These are phyloP conservation scores for Clitocybe nebularis DNA, from an alignment of 1,284 basidiomycete species.

Conservation along the genomic window DNA sequence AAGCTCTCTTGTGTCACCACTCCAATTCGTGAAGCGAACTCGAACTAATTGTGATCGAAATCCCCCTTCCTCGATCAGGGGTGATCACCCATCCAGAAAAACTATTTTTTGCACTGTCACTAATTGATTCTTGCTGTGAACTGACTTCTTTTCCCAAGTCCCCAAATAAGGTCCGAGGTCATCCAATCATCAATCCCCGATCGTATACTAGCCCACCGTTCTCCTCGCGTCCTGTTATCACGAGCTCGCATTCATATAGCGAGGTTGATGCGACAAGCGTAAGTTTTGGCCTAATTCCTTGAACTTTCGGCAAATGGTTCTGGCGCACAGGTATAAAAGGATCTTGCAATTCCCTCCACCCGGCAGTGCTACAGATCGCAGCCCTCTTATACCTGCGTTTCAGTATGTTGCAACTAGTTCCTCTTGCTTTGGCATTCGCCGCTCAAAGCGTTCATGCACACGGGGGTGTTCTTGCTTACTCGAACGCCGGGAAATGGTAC, in stretches of 20 bases:
- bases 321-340: not conserved
- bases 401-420: not conserved
- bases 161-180: not conserved
- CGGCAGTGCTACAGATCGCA: too few relatives aligned
- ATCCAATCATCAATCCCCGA: not conserved
- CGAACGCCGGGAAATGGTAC: conserved; percentile 44
- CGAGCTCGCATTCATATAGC: not conserved
- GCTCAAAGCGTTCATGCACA: conserved; percentile 31
- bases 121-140: not conserved
- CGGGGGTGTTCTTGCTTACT: conserved; percentile 53
- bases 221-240: not conserved
- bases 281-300: not conserved
- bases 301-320: not conserved
- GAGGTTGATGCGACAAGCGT: not conserved
- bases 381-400: not conserved
- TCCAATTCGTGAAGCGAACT: too few relatives aligned
- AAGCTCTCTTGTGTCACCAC: not conserved
- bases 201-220: not conserved
- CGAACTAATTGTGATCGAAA: too few relatives aligned
- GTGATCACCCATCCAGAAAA: not conserved
- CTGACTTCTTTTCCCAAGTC: not conserved
- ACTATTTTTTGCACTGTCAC: too few relatives aligned
- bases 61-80: not conserved
- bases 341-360: too few relatives aligned
- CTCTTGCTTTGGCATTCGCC: conserved; percentile 3